phyloP scores from a whole-genome alignment of 108 stramenopile species.

The Stephanodiscus minutulus region DNA sequence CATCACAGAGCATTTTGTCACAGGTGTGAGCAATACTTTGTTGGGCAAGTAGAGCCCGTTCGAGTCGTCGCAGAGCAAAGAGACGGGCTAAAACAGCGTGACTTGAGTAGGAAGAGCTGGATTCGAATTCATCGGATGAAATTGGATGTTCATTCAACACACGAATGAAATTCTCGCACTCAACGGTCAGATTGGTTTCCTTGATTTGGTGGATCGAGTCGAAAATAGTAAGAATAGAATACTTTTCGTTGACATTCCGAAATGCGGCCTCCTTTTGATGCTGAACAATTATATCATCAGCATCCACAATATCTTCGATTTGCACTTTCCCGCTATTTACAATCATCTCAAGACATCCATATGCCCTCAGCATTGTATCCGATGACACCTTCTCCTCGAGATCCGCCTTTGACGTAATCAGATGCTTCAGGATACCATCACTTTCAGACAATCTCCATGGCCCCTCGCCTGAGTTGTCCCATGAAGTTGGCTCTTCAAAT shows the following conservation, averaged over 20 bases:
- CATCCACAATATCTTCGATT: constrained; percentile 50
- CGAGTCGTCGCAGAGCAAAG: constrained; percentile 38
- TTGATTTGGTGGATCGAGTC: constrained; percentile 15
- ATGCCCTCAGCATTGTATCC: constrained; percentile 38
- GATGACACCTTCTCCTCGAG: constrained; percentile 20
- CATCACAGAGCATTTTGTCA: neutral
- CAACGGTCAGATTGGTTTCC: constrained; percentile 7
- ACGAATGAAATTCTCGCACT: constrained; percentile 33
- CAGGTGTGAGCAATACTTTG: neutral
- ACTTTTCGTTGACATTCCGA: constrained; percentile 31
- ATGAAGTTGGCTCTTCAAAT: neutral
- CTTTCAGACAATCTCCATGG: neutral
- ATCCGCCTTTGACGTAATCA: constrained; percentile 32
- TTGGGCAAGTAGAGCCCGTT: constrained; percentile 17
- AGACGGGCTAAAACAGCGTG: constrained; percentile 37
- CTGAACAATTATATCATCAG: constrained; percentile 29
- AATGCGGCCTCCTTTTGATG: constrained; percentile 14
- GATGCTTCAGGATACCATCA: constrained; percentile 14
- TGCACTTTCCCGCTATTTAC: constrained; percentile 35
- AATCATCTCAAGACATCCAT: constrained; percentile 41
- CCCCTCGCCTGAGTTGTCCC: constrained; percentile 14
- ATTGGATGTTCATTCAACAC: constrained; percentile 46
- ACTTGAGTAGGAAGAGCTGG: constrained; percentile 7
- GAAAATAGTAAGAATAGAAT: constrained; percentile 31
- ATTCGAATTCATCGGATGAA: constrained; percentile 15